Conservation (phyloP, 257 asterid species). For the Knoxia roxburghii region DNA sequence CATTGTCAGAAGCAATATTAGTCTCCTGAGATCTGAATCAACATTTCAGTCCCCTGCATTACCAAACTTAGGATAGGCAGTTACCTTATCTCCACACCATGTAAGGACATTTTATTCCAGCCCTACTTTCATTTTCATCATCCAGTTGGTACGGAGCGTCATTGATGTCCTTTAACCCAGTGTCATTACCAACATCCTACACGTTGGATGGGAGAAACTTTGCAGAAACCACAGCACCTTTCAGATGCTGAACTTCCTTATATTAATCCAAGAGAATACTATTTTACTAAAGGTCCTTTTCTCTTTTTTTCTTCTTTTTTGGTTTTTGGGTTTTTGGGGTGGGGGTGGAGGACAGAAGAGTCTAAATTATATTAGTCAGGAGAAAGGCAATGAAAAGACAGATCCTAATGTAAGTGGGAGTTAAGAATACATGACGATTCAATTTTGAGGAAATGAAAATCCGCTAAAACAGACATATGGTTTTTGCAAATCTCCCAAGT, state of each 20-base stretch:
- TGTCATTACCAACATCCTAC: neutral
- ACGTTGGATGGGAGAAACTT: neutral
- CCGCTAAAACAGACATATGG: neutral
- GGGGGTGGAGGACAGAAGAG: neutral
- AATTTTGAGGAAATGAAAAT: neutral
- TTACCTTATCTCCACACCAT: neutral
- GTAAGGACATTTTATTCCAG: no score
- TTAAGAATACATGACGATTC: neutral
- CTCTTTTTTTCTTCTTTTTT: neutral
- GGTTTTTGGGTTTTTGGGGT: no score
- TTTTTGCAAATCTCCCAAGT: neutral
- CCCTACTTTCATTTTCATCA: neutral
- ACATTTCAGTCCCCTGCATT: neutral
- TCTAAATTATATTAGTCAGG: neutral
- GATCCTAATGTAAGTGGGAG: neutral
- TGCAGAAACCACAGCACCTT: neutral
- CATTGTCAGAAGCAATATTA: neutral
- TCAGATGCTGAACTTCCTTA: neutral
- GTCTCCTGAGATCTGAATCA: no score
- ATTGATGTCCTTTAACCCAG: neutral
- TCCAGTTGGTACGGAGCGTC: neutral
- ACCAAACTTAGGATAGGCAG: neutral
- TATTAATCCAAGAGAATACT: no score
- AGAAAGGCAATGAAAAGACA: neutral
- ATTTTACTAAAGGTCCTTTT: no score